Conservation (phyloP, 352 stramenopile genomes). For the Phytophthora hybrid region DNA sequence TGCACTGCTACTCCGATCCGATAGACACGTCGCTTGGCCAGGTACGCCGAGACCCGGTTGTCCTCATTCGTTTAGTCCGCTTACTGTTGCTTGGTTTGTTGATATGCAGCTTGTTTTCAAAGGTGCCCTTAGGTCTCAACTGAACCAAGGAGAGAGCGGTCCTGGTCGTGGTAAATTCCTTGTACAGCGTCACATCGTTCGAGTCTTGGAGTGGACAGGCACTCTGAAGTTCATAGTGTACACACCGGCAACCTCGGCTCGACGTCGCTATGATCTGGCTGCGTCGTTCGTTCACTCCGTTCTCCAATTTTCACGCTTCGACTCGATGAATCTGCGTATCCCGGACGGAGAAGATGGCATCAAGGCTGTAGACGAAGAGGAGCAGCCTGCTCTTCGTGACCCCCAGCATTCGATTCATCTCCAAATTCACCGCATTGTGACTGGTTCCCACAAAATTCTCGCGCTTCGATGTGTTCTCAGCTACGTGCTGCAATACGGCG, state of each 20-base stretch:
- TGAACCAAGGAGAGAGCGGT: not conserved
- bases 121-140: conserved; percentile 29
- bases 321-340: conserved; percentile 22
- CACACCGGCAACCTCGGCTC: conserved; percentile 37
- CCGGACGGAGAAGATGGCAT: conserved; percentile 4
- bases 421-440: conserved; percentile 28
- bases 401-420: not conserved
- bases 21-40: conserved; percentile 53
- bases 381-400: not conserved
- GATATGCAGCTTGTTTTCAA: conserved; percentile 49
- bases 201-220: conserved; percentile 44
- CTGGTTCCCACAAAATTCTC: conserved; percentile 18
- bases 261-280: conserved; percentile 49
- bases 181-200: conserved; percentile 31
- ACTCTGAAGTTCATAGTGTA: conserved; percentile 53
- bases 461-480: conserved; percentile 45
- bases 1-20: conserved; percentile 32
- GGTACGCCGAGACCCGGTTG: conserved; percentile 22
- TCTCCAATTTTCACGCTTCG: conserved; percentile 45
- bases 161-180: not conserved
- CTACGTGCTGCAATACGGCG: conserved; percentile 49
- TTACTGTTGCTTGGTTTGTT: conserved; percentile 1
- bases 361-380: not conserved
- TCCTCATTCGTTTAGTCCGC: not conserved
- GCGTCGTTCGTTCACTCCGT: conserved; percentile 46